These are phyloP conservation scores for Aspergillus bombycis DNA, from an alignment of 2,329 filamentous ascomycete species.

Conservation along the genomic window DNA sequence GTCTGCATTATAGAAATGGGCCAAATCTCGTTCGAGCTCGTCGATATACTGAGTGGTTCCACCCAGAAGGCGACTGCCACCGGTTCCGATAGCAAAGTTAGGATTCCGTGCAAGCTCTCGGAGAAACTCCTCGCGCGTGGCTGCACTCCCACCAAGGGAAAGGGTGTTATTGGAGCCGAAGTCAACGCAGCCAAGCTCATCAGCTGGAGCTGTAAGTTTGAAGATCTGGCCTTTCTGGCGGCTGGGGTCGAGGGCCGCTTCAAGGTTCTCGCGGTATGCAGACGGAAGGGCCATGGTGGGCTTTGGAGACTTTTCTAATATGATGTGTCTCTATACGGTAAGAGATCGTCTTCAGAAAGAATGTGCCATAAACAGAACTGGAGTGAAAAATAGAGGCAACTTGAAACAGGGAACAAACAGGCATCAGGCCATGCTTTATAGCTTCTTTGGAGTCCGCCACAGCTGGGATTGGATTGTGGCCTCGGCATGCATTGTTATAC, in stretches of 20 bases:
- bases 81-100: constrained; percentile 11
- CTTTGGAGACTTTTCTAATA: too few relatives aligned
- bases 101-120: constrained; percentile 11
- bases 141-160: constrained; percentile 8
- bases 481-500: not conserved
- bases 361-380: not conserved
- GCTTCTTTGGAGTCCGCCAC: not conserved
- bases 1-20: constrained; percentile 56
- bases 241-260: not conserved
- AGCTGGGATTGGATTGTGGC: not conserved
- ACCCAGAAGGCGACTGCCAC: constrained; percentile 10
- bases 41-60: constrained; percentile 12
- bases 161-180: constrained; percentile 19
- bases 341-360: not conserved
- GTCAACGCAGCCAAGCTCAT: constrained; percentile 6
- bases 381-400: not conserved
- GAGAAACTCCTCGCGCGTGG: constrained; percentile 10
- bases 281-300: not conserved
- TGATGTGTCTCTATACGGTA: not conserved
- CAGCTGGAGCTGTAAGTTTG: constrained; percentile 1
- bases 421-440: not conserved
- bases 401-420: not conserved
- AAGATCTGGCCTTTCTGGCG: constrained; percentile 2
- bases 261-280: not conserved
- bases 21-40: constrained; percentile 53